phyloP scores from a whole-genome alignment of 176 grass and related monocot genomes.

The Tillandsia fasciculata region DNA sequence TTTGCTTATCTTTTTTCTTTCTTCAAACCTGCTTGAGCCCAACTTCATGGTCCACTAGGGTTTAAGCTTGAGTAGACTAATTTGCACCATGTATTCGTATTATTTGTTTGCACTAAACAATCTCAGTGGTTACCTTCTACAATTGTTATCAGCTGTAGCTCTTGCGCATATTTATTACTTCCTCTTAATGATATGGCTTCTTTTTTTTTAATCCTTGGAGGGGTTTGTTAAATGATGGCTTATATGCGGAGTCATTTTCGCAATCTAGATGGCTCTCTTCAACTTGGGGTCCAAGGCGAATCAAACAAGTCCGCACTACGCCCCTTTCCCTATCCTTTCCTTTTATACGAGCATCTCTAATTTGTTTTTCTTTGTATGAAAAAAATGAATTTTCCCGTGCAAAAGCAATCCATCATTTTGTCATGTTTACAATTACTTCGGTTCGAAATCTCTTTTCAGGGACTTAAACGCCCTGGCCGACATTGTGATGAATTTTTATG shows the following conservation, averaged over 20 bases:
- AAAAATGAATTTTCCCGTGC: background rate
- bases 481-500: too few relatives aligned
- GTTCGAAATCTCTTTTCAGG: too few relatives aligned
- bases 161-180: too few relatives aligned
- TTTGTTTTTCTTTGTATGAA: background rate
- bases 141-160: background rate
- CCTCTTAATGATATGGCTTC: background rate
- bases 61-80: background rate
- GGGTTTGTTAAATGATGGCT: conserved; percentile 74
- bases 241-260: conserved; percentile 83
- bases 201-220: conserved; percentile 27
- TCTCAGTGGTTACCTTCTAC: background rate
- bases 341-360: background rate
- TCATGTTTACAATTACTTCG: too few relatives aligned
- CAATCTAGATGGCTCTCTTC: conserved; percentile 64
- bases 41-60: too few relatives aligned
- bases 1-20: too few relatives aligned
- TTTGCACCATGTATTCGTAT: background rate
- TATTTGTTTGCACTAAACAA: background rate
- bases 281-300: conserved; percentile 73
- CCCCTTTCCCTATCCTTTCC: background rate
- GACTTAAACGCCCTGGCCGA: too few relatives aligned
- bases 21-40: too few relatives aligned
- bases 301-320: conserved; percentile 48
- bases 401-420: background rate